Evolutionary conservation across 176 grass and related monocot genomes (phyloP), one percentile per base, ranked within the genome.

Genomic region (Saccharum spontaneum): DNA sequence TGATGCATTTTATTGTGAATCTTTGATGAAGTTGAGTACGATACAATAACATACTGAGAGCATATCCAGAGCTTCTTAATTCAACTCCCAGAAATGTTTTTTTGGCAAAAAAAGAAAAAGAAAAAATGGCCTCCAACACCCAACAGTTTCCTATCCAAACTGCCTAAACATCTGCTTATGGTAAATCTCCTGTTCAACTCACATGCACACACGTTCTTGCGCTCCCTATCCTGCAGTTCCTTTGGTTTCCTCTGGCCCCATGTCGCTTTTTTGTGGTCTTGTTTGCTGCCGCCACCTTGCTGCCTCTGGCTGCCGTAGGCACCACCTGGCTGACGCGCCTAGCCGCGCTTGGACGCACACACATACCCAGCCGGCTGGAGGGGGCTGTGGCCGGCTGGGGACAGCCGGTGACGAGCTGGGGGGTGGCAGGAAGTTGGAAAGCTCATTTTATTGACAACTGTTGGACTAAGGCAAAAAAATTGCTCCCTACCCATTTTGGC

Each of bases 1-100:
- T 86, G 30, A 44, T 43, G 20, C 22, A 43, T 44, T 43, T 67
- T 33, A 61, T 59, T 44, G 15, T 28, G 40, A 46, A 24, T 73
- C 70, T 73, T 46, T 14, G 9, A 45, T 23, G 70, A 82, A 23
- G 67, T 30, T 82, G 79, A 82, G 20, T 57, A 50, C 18, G 6
- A 49, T 81, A n/a, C 22, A 70, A 54, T 57, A 57, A 55, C 24
- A 41, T 70, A 59, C 20, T 1, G 2, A 59, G 18, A 59, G 1
- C 54, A 59, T n/a, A 20, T 59, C 54, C 20, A 59, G 54, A 59
- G 54, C 54, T 59, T 55, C 52, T 22, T 55, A 55, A 22, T 55
- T 22, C 7, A 55, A 55, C 6, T 55, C 6, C 18, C 18, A 20
- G 52, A 55, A 55, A 55, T 55, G 52, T 20, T 55, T 7, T 34